Evolutionary conservation across 108 stramenopile genomes (phyloP).

Genomic region (Aurantiochytrium sp.): DNA sequence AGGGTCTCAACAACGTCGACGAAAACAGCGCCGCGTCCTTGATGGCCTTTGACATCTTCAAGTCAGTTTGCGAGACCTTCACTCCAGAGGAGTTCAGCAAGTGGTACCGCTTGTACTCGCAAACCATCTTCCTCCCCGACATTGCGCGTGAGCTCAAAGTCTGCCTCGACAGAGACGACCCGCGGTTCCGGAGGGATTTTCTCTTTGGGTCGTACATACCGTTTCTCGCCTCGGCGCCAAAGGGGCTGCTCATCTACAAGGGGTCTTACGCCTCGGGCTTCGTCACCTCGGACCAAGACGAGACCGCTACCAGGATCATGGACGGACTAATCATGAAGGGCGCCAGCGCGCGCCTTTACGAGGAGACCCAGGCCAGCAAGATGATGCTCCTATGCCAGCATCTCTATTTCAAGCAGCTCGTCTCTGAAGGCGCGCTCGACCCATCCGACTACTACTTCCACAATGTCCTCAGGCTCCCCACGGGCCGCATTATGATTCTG

Average conservation of each 20-base stretch:
- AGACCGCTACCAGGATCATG: not conserved
- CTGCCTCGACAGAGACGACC: not conserved
- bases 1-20: too few species aligned
- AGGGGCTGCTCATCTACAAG: not conserved
- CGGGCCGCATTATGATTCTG: not conserved
- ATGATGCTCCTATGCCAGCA: conserved; percentile 1
- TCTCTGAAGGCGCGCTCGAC: not conserved
- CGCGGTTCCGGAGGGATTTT: not conserved
- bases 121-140: not conserved
- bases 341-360: not conserved
- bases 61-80: not conserved
- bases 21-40: too few species aligned
- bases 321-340: not conserved
- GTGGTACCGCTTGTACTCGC: not conserved
- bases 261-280: not conserved
- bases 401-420: conserved; percentile 5
- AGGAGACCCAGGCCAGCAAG: not conserved
- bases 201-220: not conserved
- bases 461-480: not conserved
- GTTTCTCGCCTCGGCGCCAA: not conserved
- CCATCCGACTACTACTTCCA: not conserved
- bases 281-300: not conserved
- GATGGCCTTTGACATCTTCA: not conserved
- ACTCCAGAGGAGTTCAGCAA: not conserved
- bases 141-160: not conserved